These are phyloP conservation scores for Ilex asprella DNA, from an alignment of 257 asterid species.

Conservation along the genomic window DNA sequence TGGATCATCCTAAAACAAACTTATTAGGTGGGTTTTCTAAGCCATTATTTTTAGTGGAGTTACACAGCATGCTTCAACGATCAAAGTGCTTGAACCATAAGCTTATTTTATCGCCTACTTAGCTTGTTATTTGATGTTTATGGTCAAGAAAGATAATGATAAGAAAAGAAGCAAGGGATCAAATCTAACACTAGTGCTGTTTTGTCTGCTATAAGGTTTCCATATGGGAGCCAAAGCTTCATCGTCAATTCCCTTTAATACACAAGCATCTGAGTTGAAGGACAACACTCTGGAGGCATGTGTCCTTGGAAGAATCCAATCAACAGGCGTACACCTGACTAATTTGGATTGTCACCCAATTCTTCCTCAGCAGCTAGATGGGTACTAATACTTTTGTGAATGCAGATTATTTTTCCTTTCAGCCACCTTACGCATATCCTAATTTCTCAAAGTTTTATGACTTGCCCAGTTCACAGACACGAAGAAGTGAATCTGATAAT, in stretches of 20 bases:
- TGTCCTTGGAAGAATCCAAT: slow-evolving; percentile 22
- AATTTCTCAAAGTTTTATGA: not conserved
- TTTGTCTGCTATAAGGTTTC: slow-evolving; percentile 2
- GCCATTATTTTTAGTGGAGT: too few species aligned
- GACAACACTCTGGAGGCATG: slow-evolving; percentile 26
- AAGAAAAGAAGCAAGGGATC: not conserved
- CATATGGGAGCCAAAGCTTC: slow-evolving; percentile 20
- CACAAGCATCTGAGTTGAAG: slow-evolving; percentile 21
- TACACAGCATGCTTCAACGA: not conserved
- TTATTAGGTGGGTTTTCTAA: slow-evolving; percentile 29
- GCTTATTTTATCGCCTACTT: not conserved
- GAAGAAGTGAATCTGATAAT: slow-evolving; percentile 15
- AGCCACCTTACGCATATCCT: not conserved
- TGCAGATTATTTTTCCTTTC: too few species aligned
- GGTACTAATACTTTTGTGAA: slow-evolving; percentile 16
- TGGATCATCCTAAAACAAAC: slow-evolving; percentile 12
- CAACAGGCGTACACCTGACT: slow-evolving; percentile 9
- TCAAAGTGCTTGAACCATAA: not conserved
- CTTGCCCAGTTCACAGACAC: slow-evolving; percentile 3
- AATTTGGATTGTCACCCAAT: slow-evolving; percentile 21
- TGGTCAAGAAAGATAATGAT: not conserved
- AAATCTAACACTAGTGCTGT: not conserved
- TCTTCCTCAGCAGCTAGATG: slow-evolving; percentile 21
- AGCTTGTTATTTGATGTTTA: slow-evolving; percentile 2
- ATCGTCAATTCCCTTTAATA: slow-evolving; percentile 14